Base-by-base conservation (phyloP, 2,329 filamentous ascomycete genomes). In the Talaromyces rugulosus region DNA sequence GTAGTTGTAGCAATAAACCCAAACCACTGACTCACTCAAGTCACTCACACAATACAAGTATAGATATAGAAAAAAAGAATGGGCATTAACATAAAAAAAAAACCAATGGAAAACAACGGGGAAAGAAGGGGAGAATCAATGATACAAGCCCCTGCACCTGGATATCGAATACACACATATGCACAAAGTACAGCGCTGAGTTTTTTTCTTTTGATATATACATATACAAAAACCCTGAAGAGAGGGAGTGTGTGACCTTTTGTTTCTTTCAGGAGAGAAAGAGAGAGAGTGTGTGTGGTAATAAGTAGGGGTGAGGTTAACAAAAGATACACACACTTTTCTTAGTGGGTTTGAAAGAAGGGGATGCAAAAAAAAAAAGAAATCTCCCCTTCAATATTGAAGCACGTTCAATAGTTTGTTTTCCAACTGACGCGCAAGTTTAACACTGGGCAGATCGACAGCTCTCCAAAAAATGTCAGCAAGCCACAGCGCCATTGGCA, bases 381-480 rank as follows among this genome's bases (percentile, higher is more conserved):
- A 14, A 8, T 18, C 2, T 47, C 71, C 28, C 11, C 50, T 16
- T 53, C 50, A 51, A 8, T 40, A 33, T 5, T 62, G 51, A 36
- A 62, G 58, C 23, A 47, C 72, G 1, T 68, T 66, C 33, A 71
- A 65, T 31, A 74, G 62, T 42, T 68, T 68, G 50, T 69, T 69
- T 68, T 83, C 83, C 30, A 84, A 63, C 77, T 81, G 82, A 51
- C 78, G 74, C 3, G 82, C 79, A 66, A 85, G 78, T 56, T 76
- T 78, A 7, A 84, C 75, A 68, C 80, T 77, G 1, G 80, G 80
- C 3, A 75, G 71, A 70, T 88, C 86, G 5, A 88, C 77, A 1
- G 73, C 72, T 31, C 84, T 78, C 83, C 84, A 87, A 67, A 87
- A 87, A 3, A 88, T 61, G 70, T 88, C 85, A 1, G 82, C 82